Conservation (phyloP, 441 rosid genomes). For the Brassica balearica region DNA sequence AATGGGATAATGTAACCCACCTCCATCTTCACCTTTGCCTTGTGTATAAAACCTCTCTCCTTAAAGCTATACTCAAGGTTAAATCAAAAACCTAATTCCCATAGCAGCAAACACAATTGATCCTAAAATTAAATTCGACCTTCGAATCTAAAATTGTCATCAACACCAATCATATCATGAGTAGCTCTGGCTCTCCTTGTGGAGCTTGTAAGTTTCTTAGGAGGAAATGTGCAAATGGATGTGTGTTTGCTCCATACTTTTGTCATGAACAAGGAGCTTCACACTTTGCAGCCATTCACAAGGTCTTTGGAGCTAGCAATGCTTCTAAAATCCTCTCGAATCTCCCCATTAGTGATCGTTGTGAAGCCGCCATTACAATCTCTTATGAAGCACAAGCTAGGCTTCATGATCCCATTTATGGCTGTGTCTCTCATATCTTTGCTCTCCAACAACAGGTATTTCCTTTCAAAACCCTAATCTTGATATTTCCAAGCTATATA, state of each 20-base stretch:
- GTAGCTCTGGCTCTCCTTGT: constrained; percentile 78
- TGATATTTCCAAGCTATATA: constrained; percentile 15
- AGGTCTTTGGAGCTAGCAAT: constrained; percentile 97
- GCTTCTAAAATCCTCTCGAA: constrained; percentile 87
- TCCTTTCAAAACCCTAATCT: constrained; percentile 38
- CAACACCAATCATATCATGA: constrained; percentile 38
- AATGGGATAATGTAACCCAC: constrained; percentile 62
- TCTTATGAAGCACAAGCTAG: constrained; percentile 98
- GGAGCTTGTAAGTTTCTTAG: constrained; percentile 98
- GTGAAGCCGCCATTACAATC: constrained; percentile 91
- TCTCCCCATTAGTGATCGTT: constrained; percentile 72
- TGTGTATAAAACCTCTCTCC: constrained; percentile 64
- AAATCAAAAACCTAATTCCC: constrained; percentile 42
- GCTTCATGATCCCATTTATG: constrained; percentile 95
- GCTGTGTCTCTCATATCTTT: constrained; percentile 92
- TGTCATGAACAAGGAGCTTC: constrained; percentile 93
- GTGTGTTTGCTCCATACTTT: constrained; percentile 98
- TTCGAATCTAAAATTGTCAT: constrained; percentile 4
- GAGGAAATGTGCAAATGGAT: constrained; percentile 87
- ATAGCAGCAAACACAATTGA: constrained; percentile 13
- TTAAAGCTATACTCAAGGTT: constrained; percentile 48
- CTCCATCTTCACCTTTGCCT: constrained; percentile 55
- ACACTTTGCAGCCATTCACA: constrained; percentile 91
- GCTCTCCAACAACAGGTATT: constrained; percentile 93
- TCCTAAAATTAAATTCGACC: constrained; percentile 4